These are phyloP conservation scores for Lentinula sp. DNA, from an alignment of 768 basidiomycete species.

Conservation along the genomic window DNA sequence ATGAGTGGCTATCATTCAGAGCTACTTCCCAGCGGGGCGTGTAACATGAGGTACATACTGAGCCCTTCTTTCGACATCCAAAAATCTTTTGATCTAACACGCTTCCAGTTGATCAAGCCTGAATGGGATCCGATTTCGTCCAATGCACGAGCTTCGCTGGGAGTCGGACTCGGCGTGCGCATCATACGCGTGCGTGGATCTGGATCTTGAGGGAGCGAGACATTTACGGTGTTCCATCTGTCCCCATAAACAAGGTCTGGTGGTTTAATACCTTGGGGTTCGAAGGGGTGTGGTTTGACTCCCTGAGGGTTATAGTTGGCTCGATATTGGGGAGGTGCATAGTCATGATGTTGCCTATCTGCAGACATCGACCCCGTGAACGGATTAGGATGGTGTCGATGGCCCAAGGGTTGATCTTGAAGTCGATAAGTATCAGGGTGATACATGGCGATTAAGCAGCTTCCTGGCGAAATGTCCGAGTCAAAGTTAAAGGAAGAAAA, in stretches of 20 bases:
- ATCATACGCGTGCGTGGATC: background rate
- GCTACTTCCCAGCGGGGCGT: background rate
- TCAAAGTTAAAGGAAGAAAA: background rate
- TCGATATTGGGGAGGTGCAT: background rate
- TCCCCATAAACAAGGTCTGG: background rate
- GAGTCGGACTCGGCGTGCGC: slow-evolving; percentile 32
- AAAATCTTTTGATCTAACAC: background rate
- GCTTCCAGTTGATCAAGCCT: background rate
- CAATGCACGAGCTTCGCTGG: slow-evolving; percentile 23
- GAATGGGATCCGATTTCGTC: background rate
- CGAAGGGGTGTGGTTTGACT: background rate
- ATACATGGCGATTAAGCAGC: background rate
- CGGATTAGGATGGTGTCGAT: background rate
- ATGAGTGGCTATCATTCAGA: background rate
- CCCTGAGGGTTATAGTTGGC: background rate
- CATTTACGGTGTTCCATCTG: background rate
- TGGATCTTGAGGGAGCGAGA: background rate
- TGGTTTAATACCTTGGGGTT: background rate
- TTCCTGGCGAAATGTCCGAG: background rate
- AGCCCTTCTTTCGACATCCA: background rate
- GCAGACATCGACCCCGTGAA: background rate
- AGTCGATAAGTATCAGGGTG: background rate
- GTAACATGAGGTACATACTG: background rate
- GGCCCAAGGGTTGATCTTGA: background rate
- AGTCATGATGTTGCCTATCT: background rate